Conservation (phyloP, 2,329 filamentous ascomycete species). For the Rhynchosporium graminicola region DNA sequence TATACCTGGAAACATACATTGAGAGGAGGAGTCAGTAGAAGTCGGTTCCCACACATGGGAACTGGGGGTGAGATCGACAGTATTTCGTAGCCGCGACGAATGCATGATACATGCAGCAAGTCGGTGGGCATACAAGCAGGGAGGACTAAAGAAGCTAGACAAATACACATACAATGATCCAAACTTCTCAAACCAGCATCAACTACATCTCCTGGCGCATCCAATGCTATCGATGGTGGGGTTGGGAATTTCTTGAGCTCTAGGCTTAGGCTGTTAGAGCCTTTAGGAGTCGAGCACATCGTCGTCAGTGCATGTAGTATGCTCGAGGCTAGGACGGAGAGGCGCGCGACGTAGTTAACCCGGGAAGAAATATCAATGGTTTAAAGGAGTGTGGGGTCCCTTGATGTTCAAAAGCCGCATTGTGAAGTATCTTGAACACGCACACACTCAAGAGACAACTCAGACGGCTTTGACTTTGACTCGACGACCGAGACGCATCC, state of each 20-base stretch:
- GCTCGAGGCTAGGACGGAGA: slow-evolving; percentile 12
- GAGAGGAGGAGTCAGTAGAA: neutral
- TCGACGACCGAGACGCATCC: neutral
- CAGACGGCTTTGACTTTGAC: neutral
- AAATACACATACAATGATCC: slow-evolving; percentile 64
- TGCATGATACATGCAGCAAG: neutral
- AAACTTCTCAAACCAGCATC: slow-evolving; percentile 81
- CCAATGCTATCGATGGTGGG: slow-evolving; percentile 37
- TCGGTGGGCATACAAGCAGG: neutral
- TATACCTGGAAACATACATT: neutral
- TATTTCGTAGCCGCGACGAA: neutral
- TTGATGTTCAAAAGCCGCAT: neutral
- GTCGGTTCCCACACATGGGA: neutral
- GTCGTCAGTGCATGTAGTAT: slow-evolving; percentile 36
- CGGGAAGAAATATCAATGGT: slow-evolving; percentile 14
- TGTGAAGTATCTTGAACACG: neutral
- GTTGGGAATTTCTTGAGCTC: slow-evolving; percentile 38
- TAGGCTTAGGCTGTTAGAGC: slow-evolving; percentile 37
- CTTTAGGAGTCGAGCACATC: slow-evolving; percentile 41
- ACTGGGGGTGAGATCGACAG: neutral
- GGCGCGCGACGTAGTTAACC: neutral
- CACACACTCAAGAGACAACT: neutral
- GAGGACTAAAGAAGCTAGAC: neutral
- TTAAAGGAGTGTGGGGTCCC: slow-evolving; percentile 29
- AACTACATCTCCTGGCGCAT: slow-evolving; percentile 42